Conservation (phyloP, 2,329 filamentous ascomycete species). For the Colletotrichum sp. region DNA sequence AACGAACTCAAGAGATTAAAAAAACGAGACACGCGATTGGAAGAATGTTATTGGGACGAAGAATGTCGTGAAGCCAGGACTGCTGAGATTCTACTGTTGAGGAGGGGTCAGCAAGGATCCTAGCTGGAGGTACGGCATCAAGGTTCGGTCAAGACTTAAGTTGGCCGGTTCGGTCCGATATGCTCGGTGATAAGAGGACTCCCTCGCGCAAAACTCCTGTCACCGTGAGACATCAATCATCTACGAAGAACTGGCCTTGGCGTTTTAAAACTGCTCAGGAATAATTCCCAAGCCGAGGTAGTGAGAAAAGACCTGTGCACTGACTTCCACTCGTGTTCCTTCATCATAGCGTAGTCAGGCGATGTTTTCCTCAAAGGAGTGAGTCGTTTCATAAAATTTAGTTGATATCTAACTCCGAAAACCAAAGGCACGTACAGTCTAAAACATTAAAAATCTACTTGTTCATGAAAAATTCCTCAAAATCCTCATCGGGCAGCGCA, state of each 20-base stretch:
- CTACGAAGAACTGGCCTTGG: not conserved
- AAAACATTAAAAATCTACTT: constrained; percentile 1
- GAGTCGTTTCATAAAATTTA: not conserved
- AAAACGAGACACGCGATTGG: not conserved
- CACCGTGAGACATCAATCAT: not conserved
- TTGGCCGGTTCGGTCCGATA: not conserved
- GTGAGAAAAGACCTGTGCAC: not conserved
- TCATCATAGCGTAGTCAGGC: not conserved
- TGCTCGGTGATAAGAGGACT: not conserved
- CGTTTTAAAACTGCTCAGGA: not conserved
- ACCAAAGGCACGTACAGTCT: not conserved
- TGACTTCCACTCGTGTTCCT: not conserved
- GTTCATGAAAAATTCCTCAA: constrained; percentile 26
- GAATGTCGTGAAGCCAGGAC: not conserved
- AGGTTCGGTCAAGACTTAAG: not conserved
- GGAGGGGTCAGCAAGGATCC: not conserved
- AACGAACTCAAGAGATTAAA: not conserved
- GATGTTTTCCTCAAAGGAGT: not conserved
- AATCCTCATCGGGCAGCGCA: constrained; percentile 25
- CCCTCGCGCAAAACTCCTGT: not conserved
- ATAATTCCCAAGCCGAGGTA: not conserved
- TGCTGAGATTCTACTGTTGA: not conserved
- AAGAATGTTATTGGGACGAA: not conserved
- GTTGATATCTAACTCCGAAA: not conserved
- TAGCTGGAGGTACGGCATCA: not conserved